Conservation (phyloP, 169 alveolate species). For the Plasmodium inui region DNA sequence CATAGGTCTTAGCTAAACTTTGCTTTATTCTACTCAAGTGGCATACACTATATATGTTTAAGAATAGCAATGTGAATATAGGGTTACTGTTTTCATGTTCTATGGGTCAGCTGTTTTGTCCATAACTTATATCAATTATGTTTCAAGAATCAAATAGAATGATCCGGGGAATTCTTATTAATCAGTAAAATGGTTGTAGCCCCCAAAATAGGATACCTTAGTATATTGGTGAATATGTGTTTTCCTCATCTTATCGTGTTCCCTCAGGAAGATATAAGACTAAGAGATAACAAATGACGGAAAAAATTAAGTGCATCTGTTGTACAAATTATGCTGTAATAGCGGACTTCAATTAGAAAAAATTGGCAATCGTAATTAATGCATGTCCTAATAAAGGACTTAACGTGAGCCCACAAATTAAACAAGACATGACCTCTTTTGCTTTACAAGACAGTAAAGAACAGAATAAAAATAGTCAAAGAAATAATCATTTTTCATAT, state of each 20-base stretch:
- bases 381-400: background rate
- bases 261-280: background rate
- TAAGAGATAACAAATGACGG: background rate
- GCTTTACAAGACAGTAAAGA: too few relatives aligned
- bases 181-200: background rate
- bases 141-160: background rate
- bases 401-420: background rate
- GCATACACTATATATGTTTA: background rate
- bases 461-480: background rate
- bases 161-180: background rate
- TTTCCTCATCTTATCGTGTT: background rate
- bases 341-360: background rate
- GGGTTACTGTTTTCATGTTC: background rate
- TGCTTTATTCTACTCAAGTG: background rate
- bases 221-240: background rate
- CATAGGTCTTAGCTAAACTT: background rate
- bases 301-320: background rate
- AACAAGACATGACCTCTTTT: background rate
- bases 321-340: background rate
- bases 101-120: background rate
- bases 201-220: background rate
- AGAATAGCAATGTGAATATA: background rate
- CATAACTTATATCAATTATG: background rate
- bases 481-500: background rate
- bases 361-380: background rate